phyloP scores from a whole-genome alignment of 2,329 filamentous ascomycete genomes.

The Fusarium subtropicale region DNA sequence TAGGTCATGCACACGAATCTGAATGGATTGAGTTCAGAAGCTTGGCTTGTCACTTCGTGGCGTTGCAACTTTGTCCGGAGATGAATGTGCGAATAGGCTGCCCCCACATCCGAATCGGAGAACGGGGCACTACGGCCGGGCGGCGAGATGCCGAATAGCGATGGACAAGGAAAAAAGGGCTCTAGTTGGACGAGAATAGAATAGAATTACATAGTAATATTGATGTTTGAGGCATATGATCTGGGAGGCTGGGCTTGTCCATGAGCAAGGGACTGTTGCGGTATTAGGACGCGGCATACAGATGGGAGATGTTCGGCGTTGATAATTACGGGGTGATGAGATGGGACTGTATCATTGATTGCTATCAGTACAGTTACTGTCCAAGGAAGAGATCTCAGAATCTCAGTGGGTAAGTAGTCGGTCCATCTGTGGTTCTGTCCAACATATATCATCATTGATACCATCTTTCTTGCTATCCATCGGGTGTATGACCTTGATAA shows the following conservation, averaged over 20 bases:
- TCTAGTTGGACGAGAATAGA: neutral
- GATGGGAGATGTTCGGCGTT: neutral
- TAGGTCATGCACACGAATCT: neutral
- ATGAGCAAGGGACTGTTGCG: neutral
- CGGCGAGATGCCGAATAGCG: slow-evolving; percentile 46
- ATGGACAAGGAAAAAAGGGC: slow-evolving; percentile 20
- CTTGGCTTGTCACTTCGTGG: slow-evolving; percentile 15
- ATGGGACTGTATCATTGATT: neutral
- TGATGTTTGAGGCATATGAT: neutral
- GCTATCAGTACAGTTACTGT: neutral
- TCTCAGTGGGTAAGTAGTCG: slow-evolving; percentile 21
- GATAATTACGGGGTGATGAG: neutral
- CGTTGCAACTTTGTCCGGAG: slow-evolving; percentile 16
- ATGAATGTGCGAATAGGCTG: slow-evolving; percentile 39
- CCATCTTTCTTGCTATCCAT: neutral
- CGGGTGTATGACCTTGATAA: neutral
- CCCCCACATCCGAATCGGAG: slow-evolving; percentile 36
- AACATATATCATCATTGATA: slow-evolving; percentile 8
- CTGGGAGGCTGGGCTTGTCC: neutral
- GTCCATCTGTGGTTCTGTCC: slow-evolving; percentile 31
- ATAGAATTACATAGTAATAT: neutral
- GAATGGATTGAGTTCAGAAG: slow-evolving; percentile 2
- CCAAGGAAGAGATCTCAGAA: slow-evolving; percentile 14
- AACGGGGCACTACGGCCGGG: slow-evolving; percentile 31
- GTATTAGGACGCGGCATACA: neutral